Conservation (phyloP, 345 rosid genomes). For the Brassica rapa region DNA sequence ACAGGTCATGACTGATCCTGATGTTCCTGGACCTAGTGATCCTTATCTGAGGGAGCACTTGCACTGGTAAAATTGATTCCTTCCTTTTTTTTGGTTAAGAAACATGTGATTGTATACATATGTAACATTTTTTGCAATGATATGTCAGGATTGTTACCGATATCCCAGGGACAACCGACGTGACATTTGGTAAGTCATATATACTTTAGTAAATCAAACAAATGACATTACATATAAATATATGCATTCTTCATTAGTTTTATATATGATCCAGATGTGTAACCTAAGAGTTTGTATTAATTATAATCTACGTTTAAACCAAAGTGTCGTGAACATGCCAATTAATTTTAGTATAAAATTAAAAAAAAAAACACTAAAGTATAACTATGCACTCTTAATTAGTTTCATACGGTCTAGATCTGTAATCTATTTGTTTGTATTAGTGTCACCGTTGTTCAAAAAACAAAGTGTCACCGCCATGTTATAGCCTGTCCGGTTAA, state of each 20-base stretch:
- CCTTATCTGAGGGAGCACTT: conserved; percentile 92
- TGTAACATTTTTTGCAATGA: conserved; percentile 37
- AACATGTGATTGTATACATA: background rate
- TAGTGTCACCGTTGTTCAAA: background rate
- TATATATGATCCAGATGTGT: background rate
- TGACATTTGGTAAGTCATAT: conserved; percentile 67
- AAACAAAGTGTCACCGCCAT: background rate
- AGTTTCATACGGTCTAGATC: background rate
- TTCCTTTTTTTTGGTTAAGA: background rate
- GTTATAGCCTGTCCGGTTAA: background rate
- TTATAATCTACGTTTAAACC: background rate
- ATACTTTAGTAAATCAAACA: background rate
- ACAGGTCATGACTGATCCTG: conserved; percentile 98
- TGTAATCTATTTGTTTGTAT: background rate
- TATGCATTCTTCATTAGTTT: background rate
- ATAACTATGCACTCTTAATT: too few relatives aligned
- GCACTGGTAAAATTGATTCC: conserved; percentile 64
- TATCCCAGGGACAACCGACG: conserved; percentile 97
- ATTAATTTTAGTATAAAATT: too few relatives aligned
- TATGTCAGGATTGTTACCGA: conserved; percentile 79
- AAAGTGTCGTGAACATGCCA: too few relatives aligned
- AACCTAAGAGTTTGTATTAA: background rate
- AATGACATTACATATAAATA: background rate
- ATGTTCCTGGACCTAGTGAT: conserved; percentile 98
- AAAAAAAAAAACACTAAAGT: too few relatives aligned